Evolutionary conservation across 2,329 filamentous ascomycete species (phyloP), one percentile per base, ranked within the genome.

Genomic region (Pestalotiopsis sp.): DNA sequence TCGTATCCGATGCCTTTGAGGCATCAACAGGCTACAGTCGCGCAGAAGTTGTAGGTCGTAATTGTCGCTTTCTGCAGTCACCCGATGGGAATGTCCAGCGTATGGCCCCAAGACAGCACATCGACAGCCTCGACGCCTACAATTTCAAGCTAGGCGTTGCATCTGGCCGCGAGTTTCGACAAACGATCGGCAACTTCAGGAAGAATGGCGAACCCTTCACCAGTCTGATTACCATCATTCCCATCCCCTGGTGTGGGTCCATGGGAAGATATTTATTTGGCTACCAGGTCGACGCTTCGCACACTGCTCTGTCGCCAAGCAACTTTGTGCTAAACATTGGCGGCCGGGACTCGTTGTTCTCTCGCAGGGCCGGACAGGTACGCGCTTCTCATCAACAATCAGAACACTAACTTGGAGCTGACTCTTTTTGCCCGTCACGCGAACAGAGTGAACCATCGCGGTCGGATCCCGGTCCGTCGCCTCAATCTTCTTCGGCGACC

Each of bases 131-230:
- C 68, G 92, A 93, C 0, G 92, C 96, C 1, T 87, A 89, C 70
- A 93, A 93, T 72, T 82, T 97, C 62, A 96, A 94, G 78, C 90
- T 91, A 73, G 94, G 91, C 81, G 90, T 97, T 70, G 85, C 86
- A 12, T 85, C 89, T 58, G 86, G 89, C 17, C 85, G 86, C 68
- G 94, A 97, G 80, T 91, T 93, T 2, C 94, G 97, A 78, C 92
- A 94, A 72, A 96, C 92, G 76, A 81, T 97, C 52, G 97, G 97
- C 81, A 97, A 97, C 79, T 97, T 97, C 76, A 89, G 93, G 65
- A 94, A 96, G 80, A 94, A 94, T 20, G 94, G 94, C 1, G 94
- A 97, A 75, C 93, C 94, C 0, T 97, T 97, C 75, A 91, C 97
- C 81, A 97, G 97, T 75, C 84, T 97, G 9, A 85, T 97, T 25